Base-by-base conservation (phyloP, 371 early-diverging fungal species). In the Funneliformis caledonium region DNA sequence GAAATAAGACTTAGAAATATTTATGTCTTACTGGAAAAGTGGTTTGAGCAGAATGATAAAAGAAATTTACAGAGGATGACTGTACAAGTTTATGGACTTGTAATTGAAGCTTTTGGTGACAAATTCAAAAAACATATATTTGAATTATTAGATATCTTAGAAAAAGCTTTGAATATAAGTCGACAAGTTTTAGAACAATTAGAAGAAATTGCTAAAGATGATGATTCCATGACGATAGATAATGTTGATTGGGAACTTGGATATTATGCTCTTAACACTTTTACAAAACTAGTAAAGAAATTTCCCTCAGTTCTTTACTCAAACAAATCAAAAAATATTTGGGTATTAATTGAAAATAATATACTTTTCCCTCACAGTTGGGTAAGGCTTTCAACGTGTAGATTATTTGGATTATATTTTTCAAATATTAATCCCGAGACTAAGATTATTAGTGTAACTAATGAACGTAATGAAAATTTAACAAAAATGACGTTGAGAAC, bases 311-410 rank as follows among this genome's bases (percentile, higher is more conserved):
- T 88, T 22, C 84, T 89, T 33, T 87, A 91, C 73, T 82, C 86
- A 4, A 72, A 67, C 9, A 85, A 86, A 22, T 84, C 87, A 2
- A 83, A 85, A 7, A 73, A 85, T 3, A 72, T 91, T 33, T 95
- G 94, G 95, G 85, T 83, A 12, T 77, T 88, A 72, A 85, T 93
- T 16, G 86, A 87, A 45, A 85, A 87, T 48, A 89, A 92, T 82
- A 84, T 95, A 52, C 64, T 92, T 19, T 93, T 96, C 82, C 98
- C 97, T 11, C 98, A 98, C 76, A 84, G 92, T 6, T 98, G 97
- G 98, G 89, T 97, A 50, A 93, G 97, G 16, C 82, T 91, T 14
- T 87, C 94, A 16, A 82, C 93, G 3, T 88, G 91, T 8, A 88
- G 94, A 72, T 83, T 97, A 8, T 87, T 95, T 76, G 98, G 98